A percentile compares a stretch with the other conserved stretches of the same genome.
phyloP scores from a whole-genome alignment of 1,139 yeast species.

The Kodamaea derodonti region DNA sequence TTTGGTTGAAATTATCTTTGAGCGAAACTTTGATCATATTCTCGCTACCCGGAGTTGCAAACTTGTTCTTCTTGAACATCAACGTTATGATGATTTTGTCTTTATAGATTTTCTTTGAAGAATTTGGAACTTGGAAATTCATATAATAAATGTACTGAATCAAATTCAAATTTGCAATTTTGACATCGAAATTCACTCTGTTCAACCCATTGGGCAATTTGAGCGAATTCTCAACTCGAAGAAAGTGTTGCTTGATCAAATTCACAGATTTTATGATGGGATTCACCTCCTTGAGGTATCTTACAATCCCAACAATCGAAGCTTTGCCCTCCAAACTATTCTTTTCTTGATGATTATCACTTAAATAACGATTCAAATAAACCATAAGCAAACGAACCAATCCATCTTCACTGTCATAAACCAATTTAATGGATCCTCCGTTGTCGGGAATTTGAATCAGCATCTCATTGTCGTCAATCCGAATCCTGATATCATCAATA shows the following conservation, averaged over 20 bases:
- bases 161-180: slow-evolving; percentile 28
- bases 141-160: slow-evolving; percentile 33
- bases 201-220: slow-evolving; percentile 30
- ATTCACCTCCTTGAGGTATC: slow-evolving; percentile 29
- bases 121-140: slow-evolving; percentile 23
- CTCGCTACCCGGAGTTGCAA: slow-evolving; percentile 19
- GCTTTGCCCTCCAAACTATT: slow-evolving; percentile 3
- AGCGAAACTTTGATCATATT: slow-evolving; percentile 29
- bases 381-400: slow-evolving; percentile 20
- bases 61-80: slow-evolving; percentile 32
- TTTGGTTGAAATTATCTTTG: slow-evolving; percentile 36
- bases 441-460: slow-evolving; percentile 23
- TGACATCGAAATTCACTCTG: slow-evolving; percentile 31
- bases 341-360: background rate
- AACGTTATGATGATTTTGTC: slow-evolving; percentile 33
- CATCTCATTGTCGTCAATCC: slow-evolving; percentile 24
- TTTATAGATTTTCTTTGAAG: slow-evolving; percentile 32
- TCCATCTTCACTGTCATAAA: slow-evolving; percentile 5
- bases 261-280: slow-evolving; percentile 27
- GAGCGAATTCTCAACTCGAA: slow-evolving; percentile 8
- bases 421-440: slow-evolving; percentile 15
- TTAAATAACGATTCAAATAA: slow-evolving; percentile 24
- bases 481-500: slow-evolving; percentile 27
- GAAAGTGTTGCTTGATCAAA: slow-evolving; percentile 11
- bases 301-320: slow-evolving; percentile 29